These are phyloP conservation scores for Phytopythium sindhum DNA, from an alignment of 352 stramenopile genomes.

Conservation along the genomic window DNA sequence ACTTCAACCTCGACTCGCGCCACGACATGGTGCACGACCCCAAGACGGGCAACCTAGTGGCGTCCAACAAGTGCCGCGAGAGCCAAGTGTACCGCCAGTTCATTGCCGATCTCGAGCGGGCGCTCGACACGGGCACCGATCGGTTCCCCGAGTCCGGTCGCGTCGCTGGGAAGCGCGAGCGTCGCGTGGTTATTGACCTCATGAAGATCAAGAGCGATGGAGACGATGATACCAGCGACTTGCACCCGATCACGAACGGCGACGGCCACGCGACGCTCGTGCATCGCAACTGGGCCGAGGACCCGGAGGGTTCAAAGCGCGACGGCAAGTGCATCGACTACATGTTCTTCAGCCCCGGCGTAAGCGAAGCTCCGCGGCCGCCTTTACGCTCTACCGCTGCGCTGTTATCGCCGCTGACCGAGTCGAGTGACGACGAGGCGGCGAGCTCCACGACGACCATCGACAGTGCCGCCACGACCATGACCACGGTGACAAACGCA, in stretches of 20 bases:
- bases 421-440: constrained; percentile 5
- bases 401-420: constrained; percentile 5
- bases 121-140: constrained; percentile 18
- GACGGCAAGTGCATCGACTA: constrained; percentile 87
- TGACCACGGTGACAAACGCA: constrained; percentile 12
- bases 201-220: constrained; percentile 38
- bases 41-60: constrained; percentile 9
- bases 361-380: constrained; percentile 14
- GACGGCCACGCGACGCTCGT: constrained; percentile 67
- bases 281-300: constrained; percentile 23
- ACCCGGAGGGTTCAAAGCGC: constrained; percentile 41
- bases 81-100: constrained; percentile 65
- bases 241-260: constrained; percentile 79
- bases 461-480: constrained; percentile 9
- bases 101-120: constrained; percentile 38
- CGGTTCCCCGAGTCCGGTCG: constrained; percentile 6
- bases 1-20: constrained; percentile 81
- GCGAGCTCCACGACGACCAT: constrained; percentile 3
- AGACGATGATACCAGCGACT: constrained; percentile 24
- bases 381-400: not conserved
- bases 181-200: constrained; percentile 48
- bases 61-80: constrained; percentile 42
- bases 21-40: constrained; percentile 58
- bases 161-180: not conserved
- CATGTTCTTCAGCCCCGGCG: constrained; percentile 66